Percentiles rank a stretch among this genome's conserved stretches.
Conservation (phyloP, 257 asterid genomes). For the Rauvolfia tetraphylla region DNA sequence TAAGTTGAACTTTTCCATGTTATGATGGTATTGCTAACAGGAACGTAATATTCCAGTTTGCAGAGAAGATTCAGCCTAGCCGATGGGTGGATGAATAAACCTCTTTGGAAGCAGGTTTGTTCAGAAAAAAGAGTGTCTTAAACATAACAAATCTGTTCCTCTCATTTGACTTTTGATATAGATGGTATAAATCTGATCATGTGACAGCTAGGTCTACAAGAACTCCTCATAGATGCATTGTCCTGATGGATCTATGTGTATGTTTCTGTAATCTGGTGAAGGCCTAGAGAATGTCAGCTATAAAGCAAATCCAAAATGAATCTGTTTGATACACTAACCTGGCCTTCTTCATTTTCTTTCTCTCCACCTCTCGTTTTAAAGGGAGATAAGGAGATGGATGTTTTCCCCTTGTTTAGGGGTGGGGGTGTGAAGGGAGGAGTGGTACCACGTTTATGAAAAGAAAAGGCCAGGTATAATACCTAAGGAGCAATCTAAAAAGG, state of each 20-base stretch:
- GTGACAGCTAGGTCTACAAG: background rate
- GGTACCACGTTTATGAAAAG: background rate
- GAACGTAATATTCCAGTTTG: slow-evolving; percentile 57
- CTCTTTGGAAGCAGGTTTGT: slow-evolving; percentile 93
- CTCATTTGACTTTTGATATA: background rate
- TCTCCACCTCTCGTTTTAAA: background rate
- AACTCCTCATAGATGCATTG: background rate
- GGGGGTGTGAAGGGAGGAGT: background rate
- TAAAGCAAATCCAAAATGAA: background rate
- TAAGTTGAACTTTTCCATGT: slow-evolving; percentile 9
- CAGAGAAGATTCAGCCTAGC: slow-evolving; percentile 85
- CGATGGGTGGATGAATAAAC: slow-evolving; percentile 82
- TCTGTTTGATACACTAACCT: background rate
- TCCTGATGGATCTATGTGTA: background rate
- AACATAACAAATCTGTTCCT: background rate
- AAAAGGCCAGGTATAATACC: background rate
- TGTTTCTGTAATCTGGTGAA: background rate
- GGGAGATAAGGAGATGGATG: background rate
- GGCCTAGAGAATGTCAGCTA: background rate
- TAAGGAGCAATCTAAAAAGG: background rate
- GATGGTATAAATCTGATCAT: background rate
- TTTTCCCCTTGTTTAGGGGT: background rate
- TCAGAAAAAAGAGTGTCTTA: background rate
- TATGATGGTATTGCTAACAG: slow-evolving; percentile 8
- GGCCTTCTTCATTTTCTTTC: background rate